phyloP scores from a whole-genome alignment of 106 monocot genomes.

The Dendrobium huoshanense region DNA sequence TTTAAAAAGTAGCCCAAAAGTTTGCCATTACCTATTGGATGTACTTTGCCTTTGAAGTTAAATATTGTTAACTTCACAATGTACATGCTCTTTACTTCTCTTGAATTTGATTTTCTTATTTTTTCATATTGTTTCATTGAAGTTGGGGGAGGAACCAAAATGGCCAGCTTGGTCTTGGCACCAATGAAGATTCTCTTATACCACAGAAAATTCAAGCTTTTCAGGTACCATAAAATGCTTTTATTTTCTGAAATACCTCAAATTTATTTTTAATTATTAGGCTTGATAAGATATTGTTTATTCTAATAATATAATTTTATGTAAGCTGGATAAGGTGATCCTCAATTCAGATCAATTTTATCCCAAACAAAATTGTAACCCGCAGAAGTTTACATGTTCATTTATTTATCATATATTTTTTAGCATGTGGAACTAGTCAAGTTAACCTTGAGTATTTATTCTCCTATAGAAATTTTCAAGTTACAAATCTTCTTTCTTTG shows the following conservation, averaged over 20 bases:
- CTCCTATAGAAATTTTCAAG: too few species aligned
- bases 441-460: background rate
- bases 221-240: slow-evolving; percentile 33
- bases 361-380: background rate
- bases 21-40: background rate
- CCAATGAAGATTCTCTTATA: slow-evolving; percentile 81
- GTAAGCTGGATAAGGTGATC: background rate
- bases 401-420: background rate
- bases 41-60: background rate
- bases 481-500: background rate
- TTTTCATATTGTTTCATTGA: slow-evolving; percentile 14
- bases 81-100: background rate
- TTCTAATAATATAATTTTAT: background rate
- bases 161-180: slow-evolving; percentile 95
- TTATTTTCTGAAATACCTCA: background rate
- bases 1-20: background rate
- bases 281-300: background rate
- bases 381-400: background rate
- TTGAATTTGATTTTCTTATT: background rate
- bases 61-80: background rate
- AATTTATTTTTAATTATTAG: background rate
- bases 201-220: slow-evolving; percentile 92
- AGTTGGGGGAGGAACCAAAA: slow-evolving; percentile 99
- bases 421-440: background rate
- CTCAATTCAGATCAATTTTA: background rate